Percentiles rank a stretch among this genome's conserved stretches.
These are phyloP conservation scores for Globisporangium radiosum DNA, from an alignment of 352 stramenopile genomes.

Conservation along the genomic window DNA sequence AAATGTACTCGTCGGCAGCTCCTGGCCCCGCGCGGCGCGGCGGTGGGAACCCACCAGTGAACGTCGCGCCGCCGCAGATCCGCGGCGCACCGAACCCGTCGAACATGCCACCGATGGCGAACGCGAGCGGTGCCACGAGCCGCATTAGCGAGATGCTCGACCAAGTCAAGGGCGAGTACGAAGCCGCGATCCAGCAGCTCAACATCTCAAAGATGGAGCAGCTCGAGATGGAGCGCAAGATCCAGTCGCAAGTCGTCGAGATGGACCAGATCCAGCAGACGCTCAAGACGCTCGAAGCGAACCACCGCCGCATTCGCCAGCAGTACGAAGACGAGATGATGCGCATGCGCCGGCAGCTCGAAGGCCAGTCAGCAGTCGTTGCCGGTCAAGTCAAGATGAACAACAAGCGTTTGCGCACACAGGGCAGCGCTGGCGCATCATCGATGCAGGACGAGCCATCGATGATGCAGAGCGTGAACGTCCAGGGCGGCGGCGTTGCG, in stretches of 20 bases:
- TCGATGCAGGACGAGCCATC: slow-evolving; percentile 41
- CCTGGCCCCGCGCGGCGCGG: slow-evolving; percentile 49
- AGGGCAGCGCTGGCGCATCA: slow-evolving; percentile 21
- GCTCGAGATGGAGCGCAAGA: slow-evolving; percentile 84
- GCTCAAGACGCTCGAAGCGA: slow-evolving; percentile 76
- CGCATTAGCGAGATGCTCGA: slow-evolving; percentile 80
- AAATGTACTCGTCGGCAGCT: slow-evolving; percentile 68
- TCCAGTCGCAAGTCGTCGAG: slow-evolving; percentile 79
- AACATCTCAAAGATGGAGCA: slow-evolving; percentile 87
- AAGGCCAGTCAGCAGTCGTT: slow-evolving; percentile 32
- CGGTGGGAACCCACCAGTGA: slow-evolving; percentile 48
- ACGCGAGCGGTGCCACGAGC: slow-evolving; percentile 34
- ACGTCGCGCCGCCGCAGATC: slow-evolving; percentile 54
- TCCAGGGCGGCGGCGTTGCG: slow-evolving; percentile 25
- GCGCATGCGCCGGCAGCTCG: slow-evolving; percentile 74
- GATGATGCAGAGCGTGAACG: slow-evolving; percentile 50
- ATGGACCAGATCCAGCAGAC: slow-evolving; percentile 88
- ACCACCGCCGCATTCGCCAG: slow-evolving; percentile 75
- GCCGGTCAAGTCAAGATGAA: slow-evolving; percentile 29
- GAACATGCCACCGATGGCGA: slow-evolving; percentile 37
- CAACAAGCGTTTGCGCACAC: slow-evolving; percentile 46
- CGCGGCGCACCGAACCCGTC: slow-evolving; percentile 39
- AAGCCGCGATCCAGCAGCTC: slow-evolving; percentile 76
- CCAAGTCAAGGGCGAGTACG: slow-evolving; percentile 80
- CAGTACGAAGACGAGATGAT: slow-evolving; percentile 85